These are phyloP conservation scores for Fusarium nematophilum DNA, from an alignment of 2,329 filamentous ascomycete genomes.

Conservation along the genomic window DNA sequence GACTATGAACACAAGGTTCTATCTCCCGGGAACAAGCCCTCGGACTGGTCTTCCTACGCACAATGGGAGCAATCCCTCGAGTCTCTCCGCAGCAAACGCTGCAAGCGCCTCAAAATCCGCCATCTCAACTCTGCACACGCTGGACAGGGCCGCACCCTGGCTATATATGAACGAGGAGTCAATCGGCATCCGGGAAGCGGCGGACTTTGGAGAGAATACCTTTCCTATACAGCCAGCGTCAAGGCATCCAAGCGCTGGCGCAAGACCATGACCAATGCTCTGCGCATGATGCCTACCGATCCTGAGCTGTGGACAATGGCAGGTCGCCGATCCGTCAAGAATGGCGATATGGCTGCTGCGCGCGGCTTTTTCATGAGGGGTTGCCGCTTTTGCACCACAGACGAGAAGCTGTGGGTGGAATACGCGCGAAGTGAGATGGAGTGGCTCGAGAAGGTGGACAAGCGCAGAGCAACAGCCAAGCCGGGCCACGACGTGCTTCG, in stretches of 20 bases:
- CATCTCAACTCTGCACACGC: conserved; percentile 72
- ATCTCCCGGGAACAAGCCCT: conserved; percentile 78
- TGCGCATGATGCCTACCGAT: conserved; percentile 88
- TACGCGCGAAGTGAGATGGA: conserved; percentile 94
- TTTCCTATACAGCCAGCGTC: conserved; percentile 80
- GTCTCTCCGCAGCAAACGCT: conserved; percentile 81
- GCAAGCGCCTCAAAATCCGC: conserved; percentile 82
- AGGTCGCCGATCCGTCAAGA: conserved; percentile 78
- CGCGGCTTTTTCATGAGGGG: conserved; percentile 89
- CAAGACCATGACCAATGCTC: conserved; percentile 72
- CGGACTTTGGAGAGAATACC: conserved; percentile 89
- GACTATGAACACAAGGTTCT: conserved; percentile 94
- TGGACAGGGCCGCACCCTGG: conserved; percentile 86
- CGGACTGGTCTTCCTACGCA: conserved; percentile 87
- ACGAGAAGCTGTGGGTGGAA: conserved; percentile 83
- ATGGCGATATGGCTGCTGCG: conserved; percentile 89
- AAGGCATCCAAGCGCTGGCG: conserved; percentile 75
- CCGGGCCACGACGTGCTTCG: conserved; percentile 53
- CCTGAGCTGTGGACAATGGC: conserved; percentile 89
- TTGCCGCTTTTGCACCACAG: conserved; percentile 85
- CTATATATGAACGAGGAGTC: conserved; percentile 88
- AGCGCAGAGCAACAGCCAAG: conserved; percentile 73
- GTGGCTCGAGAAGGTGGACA: conserved; percentile 85
- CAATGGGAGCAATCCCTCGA: conserved; percentile 78
- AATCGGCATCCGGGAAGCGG: conserved; percentile 85